Evolutionary conservation across 2,329 filamentous ascomycete species (phyloP).

Genomic region (Epichloe aotearoae): DNA sequence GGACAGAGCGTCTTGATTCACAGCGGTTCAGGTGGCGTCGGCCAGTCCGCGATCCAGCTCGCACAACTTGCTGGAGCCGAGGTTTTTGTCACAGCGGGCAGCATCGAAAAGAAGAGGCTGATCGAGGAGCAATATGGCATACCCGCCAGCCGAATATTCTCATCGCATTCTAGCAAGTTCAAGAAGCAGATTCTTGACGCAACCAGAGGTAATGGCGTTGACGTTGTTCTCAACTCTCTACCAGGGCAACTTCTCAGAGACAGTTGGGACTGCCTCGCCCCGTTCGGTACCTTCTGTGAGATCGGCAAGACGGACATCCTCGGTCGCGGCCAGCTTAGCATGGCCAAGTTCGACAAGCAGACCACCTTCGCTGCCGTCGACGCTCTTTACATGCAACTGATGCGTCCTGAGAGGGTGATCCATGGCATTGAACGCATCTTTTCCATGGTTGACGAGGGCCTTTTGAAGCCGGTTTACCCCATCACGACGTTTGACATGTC

Average conservation of each 20-base stretch:
- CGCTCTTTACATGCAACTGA: constrained; percentile 25
- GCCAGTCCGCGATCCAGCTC: constrained; percentile 25
- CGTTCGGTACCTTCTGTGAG: constrained; percentile 33
- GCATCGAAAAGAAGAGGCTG: constrained; percentile 20
- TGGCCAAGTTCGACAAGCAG: constrained; percentile 25
- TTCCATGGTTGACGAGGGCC: constrained; percentile 19
- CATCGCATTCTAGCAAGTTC: neutral
- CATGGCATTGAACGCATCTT: constrained; percentile 20
- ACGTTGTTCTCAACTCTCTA: constrained; percentile 49
- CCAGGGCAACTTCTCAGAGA: constrained; percentile 26
- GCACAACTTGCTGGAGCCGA: constrained; percentile 24
- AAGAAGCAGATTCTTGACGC: neutral
- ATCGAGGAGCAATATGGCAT: constrained; percentile 25
- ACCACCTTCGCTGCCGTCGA: constrained; percentile 29
- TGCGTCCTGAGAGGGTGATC: constrained; percentile 24
- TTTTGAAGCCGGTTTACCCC: constrained; percentile 12
- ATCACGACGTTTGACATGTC: neutral
- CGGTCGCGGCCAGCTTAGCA: constrained; percentile 28
- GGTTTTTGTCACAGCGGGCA: constrained; percentile 29
- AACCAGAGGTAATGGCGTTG: constrained; percentile 42
- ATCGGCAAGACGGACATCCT: constrained; percentile 25
- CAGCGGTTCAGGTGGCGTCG: constrained; percentile 23
- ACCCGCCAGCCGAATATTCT: constrained; percentile 17
- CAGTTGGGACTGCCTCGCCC: constrained; percentile 29
- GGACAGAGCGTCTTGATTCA: constrained; percentile 26